These are phyloP conservation scores for Dissoconium aciculare DNA, from an alignment of 2,329 filamentous ascomycete genomes.

Conservation along the genomic window DNA sequence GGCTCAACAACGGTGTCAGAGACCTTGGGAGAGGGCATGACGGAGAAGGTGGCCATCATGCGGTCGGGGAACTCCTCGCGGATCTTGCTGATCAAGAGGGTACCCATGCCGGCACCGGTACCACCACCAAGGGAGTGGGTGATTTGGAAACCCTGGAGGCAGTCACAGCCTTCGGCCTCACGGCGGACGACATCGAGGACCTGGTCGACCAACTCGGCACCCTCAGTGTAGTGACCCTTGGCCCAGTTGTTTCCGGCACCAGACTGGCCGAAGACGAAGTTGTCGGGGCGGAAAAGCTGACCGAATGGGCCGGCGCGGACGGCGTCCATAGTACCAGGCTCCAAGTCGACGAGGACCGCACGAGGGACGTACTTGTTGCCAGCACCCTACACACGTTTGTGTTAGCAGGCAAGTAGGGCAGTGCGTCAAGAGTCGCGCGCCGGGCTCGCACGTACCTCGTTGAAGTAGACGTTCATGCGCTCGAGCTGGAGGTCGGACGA, in stretches of 20 bases:
- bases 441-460: constrained; percentile 66
- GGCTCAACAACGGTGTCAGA: constrained; percentile 99
- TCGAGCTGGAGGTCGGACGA: constrained; percentile 97
- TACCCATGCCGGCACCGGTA: constrained; percentile 99
- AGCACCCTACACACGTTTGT: constrained; percentile 50
- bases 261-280: constrained; percentile 99
- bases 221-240: constrained; percentile 99
- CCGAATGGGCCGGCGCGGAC: constrained; percentile 96
- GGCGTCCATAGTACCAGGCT: constrained; percentile 99
- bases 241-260: constrained; percentile 99
- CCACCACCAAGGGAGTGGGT: constrained; percentile 99
- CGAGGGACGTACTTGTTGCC: constrained; percentile 99
- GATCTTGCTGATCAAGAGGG: constrained; percentile 98
- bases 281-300: constrained; percentile 98
- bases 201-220: constrained; percentile 95
- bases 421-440: too few species aligned
- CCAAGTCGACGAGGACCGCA: constrained; percentile 97
- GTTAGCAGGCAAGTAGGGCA: too few species aligned
- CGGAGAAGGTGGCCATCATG: constrained; percentile 99
- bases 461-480: constrained; percentile 99
- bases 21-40: constrained; percentile 97
- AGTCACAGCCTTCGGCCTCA: constrained; percentile 97
- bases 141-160: constrained; percentile 99
- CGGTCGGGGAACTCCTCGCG: constrained; percentile 99
- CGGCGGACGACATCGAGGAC: constrained; percentile 97